These are phyloP conservation scores for Eucalyptus cloeziana DNA, from an alignment of 345 rosid species.

Conservation along the genomic window DNA sequence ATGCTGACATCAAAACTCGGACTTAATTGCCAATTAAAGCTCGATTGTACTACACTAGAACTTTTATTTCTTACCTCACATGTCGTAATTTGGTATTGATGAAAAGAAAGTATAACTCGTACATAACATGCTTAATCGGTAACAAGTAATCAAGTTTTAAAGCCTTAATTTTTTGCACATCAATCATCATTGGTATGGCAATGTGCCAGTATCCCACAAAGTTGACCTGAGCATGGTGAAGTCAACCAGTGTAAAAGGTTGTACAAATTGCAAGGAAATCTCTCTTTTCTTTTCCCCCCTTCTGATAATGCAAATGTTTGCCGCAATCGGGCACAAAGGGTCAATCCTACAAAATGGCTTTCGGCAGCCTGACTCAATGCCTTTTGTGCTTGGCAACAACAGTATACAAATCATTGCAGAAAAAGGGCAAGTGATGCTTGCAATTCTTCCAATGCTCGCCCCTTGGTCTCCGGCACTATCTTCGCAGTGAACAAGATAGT, in stretches of 20 bases:
- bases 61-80: background rate
- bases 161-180: background rate
- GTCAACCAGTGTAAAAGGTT: background rate
- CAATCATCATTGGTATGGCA: background rate
- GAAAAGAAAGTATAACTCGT: background rate
- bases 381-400: background rate
- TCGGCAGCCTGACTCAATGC: too few relatives aligned
- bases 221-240: background rate
- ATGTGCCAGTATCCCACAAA: background rate
- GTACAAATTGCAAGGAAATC: background rate
- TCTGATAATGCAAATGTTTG: too few relatives aligned
- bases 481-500: constrained; percentile 24
- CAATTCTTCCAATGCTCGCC: constrained; percentile 38
- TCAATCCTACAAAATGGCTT: too few relatives aligned
- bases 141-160: background rate
- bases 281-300: background rate
- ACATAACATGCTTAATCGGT: background rate
- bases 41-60: background rate
- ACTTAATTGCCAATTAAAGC: background rate
- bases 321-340: rapidly evolving
- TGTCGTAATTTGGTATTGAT: background rate
- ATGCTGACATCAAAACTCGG: rapidly evolving
- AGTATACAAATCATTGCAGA: background rate
- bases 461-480: constrained; percentile 60
- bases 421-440: constrained; percentile 19